phyloP scores from a whole-genome alignment of 257 asterid species.

The Vinca minor region DNA sequence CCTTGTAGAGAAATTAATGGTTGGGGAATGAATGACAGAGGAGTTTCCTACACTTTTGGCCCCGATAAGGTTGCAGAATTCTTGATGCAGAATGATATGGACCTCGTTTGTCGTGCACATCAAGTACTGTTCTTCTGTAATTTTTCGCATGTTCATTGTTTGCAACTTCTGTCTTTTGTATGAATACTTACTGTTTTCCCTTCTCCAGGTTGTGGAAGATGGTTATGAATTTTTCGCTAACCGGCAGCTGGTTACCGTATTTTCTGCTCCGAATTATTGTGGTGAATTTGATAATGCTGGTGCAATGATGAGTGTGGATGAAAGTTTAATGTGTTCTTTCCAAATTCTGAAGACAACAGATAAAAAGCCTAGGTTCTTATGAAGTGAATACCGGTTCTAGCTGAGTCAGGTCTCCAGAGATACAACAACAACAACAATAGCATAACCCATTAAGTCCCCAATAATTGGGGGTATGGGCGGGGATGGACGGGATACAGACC shows the following conservation, averaged over 20 bases:
- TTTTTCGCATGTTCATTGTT: constrained; percentile 4
- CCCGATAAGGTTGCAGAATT: constrained; percentile 76
- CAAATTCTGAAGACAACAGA: constrained; percentile 70
- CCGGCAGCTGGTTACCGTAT: constrained; percentile 72
- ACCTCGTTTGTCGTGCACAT: constrained; percentile 77
- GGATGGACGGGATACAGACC: no score
- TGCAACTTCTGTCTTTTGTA: constrained; percentile 8
- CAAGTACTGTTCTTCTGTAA: constrained; percentile 33
- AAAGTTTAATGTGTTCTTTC: constrained; percentile 79
- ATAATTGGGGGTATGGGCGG: no score
- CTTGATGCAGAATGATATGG: constrained; percentile 72
- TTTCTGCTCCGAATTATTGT: constrained; percentile 79
- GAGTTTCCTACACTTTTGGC: constrained; percentile 69
- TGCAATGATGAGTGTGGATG: constrained; percentile 85
- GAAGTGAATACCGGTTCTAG: constrained; percentile 11
- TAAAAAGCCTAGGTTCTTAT: constrained; percentile 31
- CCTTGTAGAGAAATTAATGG: constrained; percentile 66
- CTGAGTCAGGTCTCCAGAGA: constrained; percentile 7
- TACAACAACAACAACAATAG: no score
- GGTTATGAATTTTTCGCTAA: constrained; percentile 81
- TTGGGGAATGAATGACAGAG: constrained; percentile 81
- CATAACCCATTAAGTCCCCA: no score
- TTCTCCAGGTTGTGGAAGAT: constrained; percentile 69
- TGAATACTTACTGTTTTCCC: constrained; percentile 1
- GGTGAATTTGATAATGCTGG: constrained; percentile 88